Percentiles rank a stretch among this genome's conserved stretches.
These are phyloP conservation scores for Eudorina sp. DNA, from an alignment of 139 green algal species.

Conservation along the genomic window DNA sequence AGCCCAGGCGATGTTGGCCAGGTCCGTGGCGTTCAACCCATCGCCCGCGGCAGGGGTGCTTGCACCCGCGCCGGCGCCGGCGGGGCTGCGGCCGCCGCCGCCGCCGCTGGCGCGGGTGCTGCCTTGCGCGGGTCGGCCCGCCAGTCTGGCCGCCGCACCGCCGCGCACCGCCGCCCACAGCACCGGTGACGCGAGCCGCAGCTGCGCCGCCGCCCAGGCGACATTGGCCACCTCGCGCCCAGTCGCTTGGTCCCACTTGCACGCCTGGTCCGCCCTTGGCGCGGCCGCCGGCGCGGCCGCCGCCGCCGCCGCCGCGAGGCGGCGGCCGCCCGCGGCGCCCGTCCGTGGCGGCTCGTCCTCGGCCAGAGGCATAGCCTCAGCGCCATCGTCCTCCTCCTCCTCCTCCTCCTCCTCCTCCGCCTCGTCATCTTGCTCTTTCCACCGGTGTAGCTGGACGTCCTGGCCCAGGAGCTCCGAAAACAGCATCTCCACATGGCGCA, in stretches of 20 bases:
- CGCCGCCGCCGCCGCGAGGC: background rate
- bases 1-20: constrained; percentile 14
- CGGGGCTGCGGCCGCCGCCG: background rate
- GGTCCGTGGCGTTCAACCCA: background rate
- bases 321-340: background rate
- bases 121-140: background rate
- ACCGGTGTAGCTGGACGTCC: background rate
- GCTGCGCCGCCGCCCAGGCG: constrained; percentile 38
- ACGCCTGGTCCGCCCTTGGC: no score
- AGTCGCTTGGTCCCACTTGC: background rate
- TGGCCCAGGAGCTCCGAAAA: constrained; percentile 12
- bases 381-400: background rate
- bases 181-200: background rate
- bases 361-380: background rate
- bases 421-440: background rate
- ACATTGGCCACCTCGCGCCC: constrained; percentile 18
- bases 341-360: background rate
- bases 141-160: background rate
- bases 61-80: background rate
- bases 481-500: background rate
- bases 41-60: background rate
- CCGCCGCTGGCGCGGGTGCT: background rate
- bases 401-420: background rate
- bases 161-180: constrained; percentile 2
- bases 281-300: background rate